A percentile compares a stretch with the other conserved stretches of the same genome.
These are phyloP conservation scores for Mycena crocata DNA, from an alignment of 768 basidiomycete genomes.

Conservation along the genomic window DNA sequence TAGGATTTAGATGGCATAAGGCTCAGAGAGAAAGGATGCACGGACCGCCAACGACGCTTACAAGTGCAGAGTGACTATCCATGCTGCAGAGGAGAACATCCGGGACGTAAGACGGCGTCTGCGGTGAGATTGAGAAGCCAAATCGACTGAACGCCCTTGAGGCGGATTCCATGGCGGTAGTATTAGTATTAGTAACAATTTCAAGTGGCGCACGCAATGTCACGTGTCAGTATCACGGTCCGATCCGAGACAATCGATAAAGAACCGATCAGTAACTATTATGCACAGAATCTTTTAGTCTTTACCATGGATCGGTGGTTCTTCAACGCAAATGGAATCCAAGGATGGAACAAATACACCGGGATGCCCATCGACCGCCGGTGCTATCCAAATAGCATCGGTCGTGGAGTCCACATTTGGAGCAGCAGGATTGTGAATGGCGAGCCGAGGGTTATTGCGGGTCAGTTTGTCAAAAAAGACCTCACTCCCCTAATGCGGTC, in stretches of 20 bases:
- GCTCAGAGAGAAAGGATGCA: background rate
- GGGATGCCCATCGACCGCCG: conserved; percentile 5
- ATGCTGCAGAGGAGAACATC: conserved; percentile 17
- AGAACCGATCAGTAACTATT: no score
- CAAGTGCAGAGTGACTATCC: conserved; percentile 3
- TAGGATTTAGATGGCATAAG: background rate
- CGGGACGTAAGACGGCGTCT: conserved; percentile 3
- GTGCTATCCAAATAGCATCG: conserved; percentile 11
- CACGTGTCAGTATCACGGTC: no score
- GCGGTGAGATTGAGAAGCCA: conserved; percentile 13
- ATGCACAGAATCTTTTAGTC: no score
- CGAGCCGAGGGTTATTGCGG: conserved; percentile 15
- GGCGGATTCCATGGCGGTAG: background rate
- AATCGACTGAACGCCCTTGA: background rate
- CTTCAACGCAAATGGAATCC: background rate
- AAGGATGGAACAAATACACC: background rate
- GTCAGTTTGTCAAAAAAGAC: background rate
- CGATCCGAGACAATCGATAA: no score
- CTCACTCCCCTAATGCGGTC: background rate
- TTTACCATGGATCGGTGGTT: background rate
- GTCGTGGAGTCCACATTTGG: conserved; percentile 17
- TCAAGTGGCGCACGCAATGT: no score
- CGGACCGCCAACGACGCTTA: conserved; percentile 1
- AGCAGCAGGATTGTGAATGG: background rate
- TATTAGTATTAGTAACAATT: no score